Evolutionary conservation across 2,329 filamentous ascomycete genomes (phyloP).

Genomic region (Colletotrichum sp.): DNA sequence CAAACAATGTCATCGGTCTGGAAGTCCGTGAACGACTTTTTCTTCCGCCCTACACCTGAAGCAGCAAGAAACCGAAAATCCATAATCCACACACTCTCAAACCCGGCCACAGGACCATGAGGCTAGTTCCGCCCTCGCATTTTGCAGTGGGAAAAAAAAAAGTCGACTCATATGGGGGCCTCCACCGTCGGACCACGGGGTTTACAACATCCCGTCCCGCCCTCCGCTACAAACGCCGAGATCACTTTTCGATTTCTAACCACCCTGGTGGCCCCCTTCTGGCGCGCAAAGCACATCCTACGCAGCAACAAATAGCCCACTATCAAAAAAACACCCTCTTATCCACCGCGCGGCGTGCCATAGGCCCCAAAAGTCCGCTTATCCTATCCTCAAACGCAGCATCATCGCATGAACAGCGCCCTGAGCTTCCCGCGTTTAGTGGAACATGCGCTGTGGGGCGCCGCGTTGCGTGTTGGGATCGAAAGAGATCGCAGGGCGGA

Average conservation of each 20-base stretch:
- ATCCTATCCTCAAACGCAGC: not conserved
- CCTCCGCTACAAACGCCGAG: conserved; percentile 17
- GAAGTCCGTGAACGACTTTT: not conserved
- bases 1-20: conserved; percentile 1
- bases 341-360: not conserved
- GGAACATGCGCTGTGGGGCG: not conserved
- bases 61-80: not conserved
- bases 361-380: not conserved
- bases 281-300: not conserved
- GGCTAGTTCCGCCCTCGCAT: not conserved
- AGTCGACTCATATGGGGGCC: not conserved
- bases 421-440: conserved; percentile 9
- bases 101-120: not conserved
- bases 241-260: conserved; percentile 16
- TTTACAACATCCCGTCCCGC: conserved; percentile 17
- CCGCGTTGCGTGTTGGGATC: not conserved
- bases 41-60: not conserved
- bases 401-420: conserved; percentile 13
- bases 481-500: not conserved
- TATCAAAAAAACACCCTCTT: not conserved
- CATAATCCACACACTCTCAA: not conserved
- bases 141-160: not conserved
- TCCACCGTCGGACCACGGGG: conserved; percentile 5
- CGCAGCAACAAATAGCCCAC: not conserved
- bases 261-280: not conserved